Evolutionary conservation across 148 eudicot species (phyloP), one percentile per base, ranked within the genome.

Genomic region (Drosera capensis): DNA sequence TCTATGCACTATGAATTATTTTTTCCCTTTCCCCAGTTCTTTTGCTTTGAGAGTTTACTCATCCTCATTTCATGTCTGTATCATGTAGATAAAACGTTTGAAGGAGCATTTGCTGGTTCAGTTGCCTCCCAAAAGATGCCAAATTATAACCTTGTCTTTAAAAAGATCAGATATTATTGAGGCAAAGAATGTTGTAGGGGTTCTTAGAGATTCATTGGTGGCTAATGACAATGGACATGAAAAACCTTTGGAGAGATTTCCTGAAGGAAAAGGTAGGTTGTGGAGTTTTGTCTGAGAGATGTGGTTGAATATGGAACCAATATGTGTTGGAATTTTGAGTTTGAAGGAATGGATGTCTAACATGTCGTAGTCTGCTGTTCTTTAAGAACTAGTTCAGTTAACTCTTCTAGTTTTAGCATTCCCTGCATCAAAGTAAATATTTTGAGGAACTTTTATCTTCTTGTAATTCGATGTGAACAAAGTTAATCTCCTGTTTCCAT

Each of bases 91-190:
- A 46, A 72, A 95, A 61, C 94, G 99, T 22, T 59, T 92, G 71
- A 92, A 92, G 78, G 86, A 79, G 63, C 86, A 85, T 57, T 71
- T 92, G 63, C 66, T 92, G 54, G 57, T 56, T 46, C 80, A 92
- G 60, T 64, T 92, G 63, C 99, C 95, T n/a, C 82, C 99, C 23
- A 78, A 71, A 58, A 88, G 99, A 8, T 67, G 99, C 43, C 95
- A 92, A 70, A 72, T 92, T 45, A 74, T 92, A 46, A 76, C 57
- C 28, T 51, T 92, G 53, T 68, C 63, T 26, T 55, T 92, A 47
- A 85, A 66, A 57, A 85, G 49, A 61, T 68, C 88, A 45, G 85
- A 92, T 57, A 67, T 92, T 51, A 45, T 40, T 53, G 43, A 44
- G 20, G 99, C 99, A 26, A 64, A 65, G 68, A 54, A 45, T 49